phyloP scores from a whole-genome alignment of 2,329 filamentous ascomycete species.

The Triangularia verruculosa region DNA sequence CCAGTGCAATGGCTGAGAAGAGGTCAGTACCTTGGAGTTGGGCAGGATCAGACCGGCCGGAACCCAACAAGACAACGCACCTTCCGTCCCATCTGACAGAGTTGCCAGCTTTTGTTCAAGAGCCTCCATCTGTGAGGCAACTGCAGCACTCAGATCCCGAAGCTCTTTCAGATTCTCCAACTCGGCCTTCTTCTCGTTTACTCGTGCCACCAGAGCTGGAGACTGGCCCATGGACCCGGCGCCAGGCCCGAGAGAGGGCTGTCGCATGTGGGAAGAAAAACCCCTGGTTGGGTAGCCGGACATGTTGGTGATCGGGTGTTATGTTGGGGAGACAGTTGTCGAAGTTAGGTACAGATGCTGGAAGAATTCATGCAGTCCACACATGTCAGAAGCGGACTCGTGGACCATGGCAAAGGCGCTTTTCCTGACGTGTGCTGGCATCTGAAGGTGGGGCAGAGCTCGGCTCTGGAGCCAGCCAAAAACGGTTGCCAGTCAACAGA shows the following conservation, averaged over 20 bases:
- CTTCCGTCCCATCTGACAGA: slow-evolving; percentile 77
- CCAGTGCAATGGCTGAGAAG: slow-evolving; percentile 69
- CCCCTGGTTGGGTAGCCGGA: slow-evolving; percentile 55
- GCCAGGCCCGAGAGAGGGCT: slow-evolving; percentile 51
- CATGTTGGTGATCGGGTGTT: slow-evolving; percentile 39
- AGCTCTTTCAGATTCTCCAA: slow-evolving; percentile 75
- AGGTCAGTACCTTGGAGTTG: slow-evolving; percentile 16
- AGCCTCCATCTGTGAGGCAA: slow-evolving; percentile 79
- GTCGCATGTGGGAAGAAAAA: slow-evolving; percentile 65
- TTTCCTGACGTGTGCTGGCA: slow-evolving; percentile 5
- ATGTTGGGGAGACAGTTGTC: neutral
- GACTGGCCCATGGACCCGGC: slow-evolving; percentile 58
- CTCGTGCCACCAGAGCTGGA: slow-evolving; percentile 67
- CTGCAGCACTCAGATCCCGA: slow-evolving; percentile 72
- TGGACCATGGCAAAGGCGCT: neutral
- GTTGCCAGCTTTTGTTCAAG: slow-evolving; percentile 75
- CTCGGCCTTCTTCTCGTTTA: slow-evolving; percentile 83
- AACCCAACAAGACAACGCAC: slow-evolving; percentile 38
- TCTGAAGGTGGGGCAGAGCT: slow-evolving; percentile 10
- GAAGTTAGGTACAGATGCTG: slow-evolving; percentile 3
- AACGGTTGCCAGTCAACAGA: slow-evolving; percentile 21
- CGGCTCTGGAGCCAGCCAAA: slow-evolving; percentile 1
- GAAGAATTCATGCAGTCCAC: neutral
- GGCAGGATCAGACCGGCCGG: neutral
- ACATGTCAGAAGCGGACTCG: slow-evolving; percentile 4